phyloP scores from a whole-genome alignment of 305 asterid species.

The Fraxinus albicans region DNA sequence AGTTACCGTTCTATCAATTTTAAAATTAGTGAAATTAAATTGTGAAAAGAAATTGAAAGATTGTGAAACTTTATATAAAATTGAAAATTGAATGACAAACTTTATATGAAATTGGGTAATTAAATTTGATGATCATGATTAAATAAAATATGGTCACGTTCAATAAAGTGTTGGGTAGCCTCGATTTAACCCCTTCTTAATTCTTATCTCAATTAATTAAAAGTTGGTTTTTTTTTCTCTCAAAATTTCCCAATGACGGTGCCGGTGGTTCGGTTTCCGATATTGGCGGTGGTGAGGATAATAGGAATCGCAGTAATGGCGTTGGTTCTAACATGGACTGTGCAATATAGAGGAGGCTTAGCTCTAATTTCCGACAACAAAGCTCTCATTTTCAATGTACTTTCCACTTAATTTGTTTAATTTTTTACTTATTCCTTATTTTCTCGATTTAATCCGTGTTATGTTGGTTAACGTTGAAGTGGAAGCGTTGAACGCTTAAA shows the following conservation, averaged over 20 bases:
- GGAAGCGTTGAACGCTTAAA: not conserved
- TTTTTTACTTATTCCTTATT: not conserved
- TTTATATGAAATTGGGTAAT: no score
- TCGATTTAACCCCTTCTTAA: not conserved
- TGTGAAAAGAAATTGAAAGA: no score
- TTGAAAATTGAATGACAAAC: no score
- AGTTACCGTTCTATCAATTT: no score
- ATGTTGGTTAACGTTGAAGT: not conserved
- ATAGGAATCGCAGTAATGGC: conserved; percentile 56
- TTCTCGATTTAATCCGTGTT: not conserved
- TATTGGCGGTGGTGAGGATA: conserved; percentile 50
- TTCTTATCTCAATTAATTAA: not conserved
- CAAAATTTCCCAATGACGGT: conserved; percentile 42
- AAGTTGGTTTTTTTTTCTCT: not conserved
- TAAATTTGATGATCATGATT: no score
- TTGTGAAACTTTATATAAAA: no score
- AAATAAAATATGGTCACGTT: not conserved
- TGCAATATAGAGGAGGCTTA: conserved; percentile 86
- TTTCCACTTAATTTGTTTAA: not conserved
- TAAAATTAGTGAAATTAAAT: no score
- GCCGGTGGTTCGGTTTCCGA: conserved; percentile 72
- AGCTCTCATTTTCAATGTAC: conserved; percentile 73
- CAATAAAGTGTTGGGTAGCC: not conserved
- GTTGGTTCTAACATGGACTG: conserved; percentile 57
- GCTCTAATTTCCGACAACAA: conserved; percentile 78